Evolutionary conservation across 306 rosid species (phyloP), one percentile per base, ranked within the genome.

Genomic region (Glycine tomentella): DNA sequence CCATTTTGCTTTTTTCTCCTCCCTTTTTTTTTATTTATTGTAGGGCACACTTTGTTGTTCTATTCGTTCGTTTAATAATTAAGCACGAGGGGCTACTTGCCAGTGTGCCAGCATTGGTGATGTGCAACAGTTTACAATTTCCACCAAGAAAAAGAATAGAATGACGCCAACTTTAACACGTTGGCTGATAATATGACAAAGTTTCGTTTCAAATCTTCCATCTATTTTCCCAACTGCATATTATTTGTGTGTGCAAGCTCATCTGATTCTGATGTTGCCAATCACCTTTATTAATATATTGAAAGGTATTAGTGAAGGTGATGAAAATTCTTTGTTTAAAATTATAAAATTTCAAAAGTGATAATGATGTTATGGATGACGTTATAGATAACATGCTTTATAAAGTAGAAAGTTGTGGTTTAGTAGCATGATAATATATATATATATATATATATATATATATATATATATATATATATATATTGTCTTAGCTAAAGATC

Each of bases 71-170:
- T 33, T 8, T 69, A 8, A 45, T 58, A 46, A 58, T 58, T 9
- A 45, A 58, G 42, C 38, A 57, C 44, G 16, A 69, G 70, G 57
- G 61, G 38, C 38, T 5, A 4, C 3, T 34, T 34, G 38, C 38
- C 38, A 34, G 20, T 12, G 45, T 78, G 38, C 1, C 49, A 78
- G 82, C 38, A 45, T 44, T 53, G 20, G 14, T 56, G 5, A 42
- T 66, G 49, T 69, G 42, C 63, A 38, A 34, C 7, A 58, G 69
- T 79, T 69, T 8, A 58, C 56, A 15, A 45, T 36, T 57, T 58
- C 63, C 83, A 56, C 77, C 51, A 36, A 50, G 45, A 40, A 72
- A 72, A 80, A 50, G 65, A 72, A 72, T 49, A 61, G 13, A 17
- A 50, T 40, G 53, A 61, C 45, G 0, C 74, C 13, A 69, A 45